These are phyloP conservation scores for Pythium vanterpoolii DNA, from an alignment of 352 stramenopile genomes.

Conservation along the genomic window DNA sequence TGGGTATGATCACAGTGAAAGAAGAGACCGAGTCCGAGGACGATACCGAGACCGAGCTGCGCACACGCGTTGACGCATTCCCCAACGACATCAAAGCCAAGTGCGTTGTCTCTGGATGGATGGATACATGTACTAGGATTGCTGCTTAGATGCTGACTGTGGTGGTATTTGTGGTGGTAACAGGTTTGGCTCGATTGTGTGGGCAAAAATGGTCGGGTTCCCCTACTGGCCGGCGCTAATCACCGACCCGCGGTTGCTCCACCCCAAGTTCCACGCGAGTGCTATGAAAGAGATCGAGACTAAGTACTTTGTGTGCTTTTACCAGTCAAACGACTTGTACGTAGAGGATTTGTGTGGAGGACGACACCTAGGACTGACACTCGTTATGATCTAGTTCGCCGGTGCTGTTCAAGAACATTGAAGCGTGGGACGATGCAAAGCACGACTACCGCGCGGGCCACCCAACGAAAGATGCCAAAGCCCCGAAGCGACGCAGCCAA, in stretches of 20 bases:
- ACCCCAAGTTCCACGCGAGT: conserved; percentile 36
- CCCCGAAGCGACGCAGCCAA: conserved; percentile 58
- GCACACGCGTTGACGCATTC: conserved; percentile 42
- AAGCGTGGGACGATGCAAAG: conserved; percentile 70
- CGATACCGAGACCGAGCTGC: conserved; percentile 28
- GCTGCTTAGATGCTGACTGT: neutral
- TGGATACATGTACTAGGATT: neutral
- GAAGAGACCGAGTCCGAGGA: conserved; percentile 40
- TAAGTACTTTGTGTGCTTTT: conserved; percentile 80
- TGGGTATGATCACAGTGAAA: conserved; percentile 22
- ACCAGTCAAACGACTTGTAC: conserved; percentile 74
- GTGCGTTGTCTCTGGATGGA: conserved; percentile 22
- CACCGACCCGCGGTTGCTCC: conserved; percentile 51
- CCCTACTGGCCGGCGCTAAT: conserved; percentile 82
- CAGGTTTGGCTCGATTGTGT: conserved; percentile 75
- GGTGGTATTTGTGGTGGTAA: neutral
- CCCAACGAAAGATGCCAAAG: conserved; percentile 68
- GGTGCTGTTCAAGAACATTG: conserved; percentile 63
- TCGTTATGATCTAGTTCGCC: conserved; percentile 30
- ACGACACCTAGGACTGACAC: neutral
- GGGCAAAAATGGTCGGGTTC: conserved; percentile 80
- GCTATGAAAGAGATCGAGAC: conserved; percentile 58
- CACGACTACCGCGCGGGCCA: conserved; percentile 57
- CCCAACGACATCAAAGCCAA: conserved; percentile 54
- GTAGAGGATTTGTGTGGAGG: neutral